Percentiles rank a stretch among this genome's conserved stretches.
Conservation (phyloP, 371 early-diverging fungal species). For the Circinella minor region DNA sequence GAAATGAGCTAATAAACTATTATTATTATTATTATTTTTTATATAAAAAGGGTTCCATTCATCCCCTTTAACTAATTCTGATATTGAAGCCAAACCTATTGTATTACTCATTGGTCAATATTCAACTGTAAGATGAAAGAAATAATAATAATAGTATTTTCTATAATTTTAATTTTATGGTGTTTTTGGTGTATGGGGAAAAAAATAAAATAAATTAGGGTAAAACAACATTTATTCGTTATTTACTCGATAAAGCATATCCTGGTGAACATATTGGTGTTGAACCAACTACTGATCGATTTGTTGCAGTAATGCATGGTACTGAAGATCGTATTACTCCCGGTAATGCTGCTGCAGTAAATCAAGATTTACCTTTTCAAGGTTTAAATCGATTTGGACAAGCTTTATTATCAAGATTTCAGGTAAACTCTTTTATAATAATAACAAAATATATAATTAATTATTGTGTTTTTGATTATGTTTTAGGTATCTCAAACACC, state of each 20-base stretch:
- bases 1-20: too few relatives aligned
- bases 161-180: too few relatives aligned
- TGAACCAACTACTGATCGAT: constrained; percentile 88
- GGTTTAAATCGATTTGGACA: constrained; percentile 81
- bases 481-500: constrained; percentile 72
- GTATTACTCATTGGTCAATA: constrained; percentile 88
- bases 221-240: constrained; percentile 86
- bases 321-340: constrained; percentile 75
- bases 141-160: too few relatives aligned
- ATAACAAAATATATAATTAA: too few relatives aligned
- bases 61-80: constrained; percentile 76
- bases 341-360: constrained; percentile 89
- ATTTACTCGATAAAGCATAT: constrained; percentile 82
- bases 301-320: constrained; percentile 85
- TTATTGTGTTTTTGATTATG: neutral
- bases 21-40: neutral
- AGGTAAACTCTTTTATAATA: constrained; percentile 42
- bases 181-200: too few relatives aligned
- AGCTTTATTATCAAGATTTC: constrained; percentile 82
- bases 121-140: constrained; percentile 59
- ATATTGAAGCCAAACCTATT: constrained; percentile 86
- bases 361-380: constrained; percentile 79
- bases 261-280: constrained; percentile 91
- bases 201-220: constrained; percentile 47
- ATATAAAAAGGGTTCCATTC: constrained; percentile 68